Conservation (phyloP, 768 basidiomycete genomes). For the Boletus subcaerulescens region DNA sequence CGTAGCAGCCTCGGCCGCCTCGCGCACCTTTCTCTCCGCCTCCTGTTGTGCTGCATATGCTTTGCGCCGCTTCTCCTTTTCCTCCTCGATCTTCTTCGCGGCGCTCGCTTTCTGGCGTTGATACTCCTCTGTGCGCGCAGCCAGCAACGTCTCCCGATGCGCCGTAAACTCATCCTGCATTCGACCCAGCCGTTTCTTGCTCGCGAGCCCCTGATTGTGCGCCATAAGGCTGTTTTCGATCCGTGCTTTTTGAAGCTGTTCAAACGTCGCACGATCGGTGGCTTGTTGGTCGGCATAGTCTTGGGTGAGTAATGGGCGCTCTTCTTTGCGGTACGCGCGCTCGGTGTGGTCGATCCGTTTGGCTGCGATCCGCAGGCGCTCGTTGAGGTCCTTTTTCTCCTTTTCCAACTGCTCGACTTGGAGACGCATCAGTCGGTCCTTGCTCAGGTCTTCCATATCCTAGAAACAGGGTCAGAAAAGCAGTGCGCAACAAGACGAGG, state of each 20-base stretch:
- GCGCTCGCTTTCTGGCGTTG: slow-evolving; percentile 52
- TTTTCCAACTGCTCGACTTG: slow-evolving; percentile 96
- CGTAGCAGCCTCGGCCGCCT: slow-evolving; percentile 22
- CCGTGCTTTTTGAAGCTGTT: slow-evolving; percentile 54
- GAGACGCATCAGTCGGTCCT: slow-evolving; percentile 80
- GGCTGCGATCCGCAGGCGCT: slow-evolving; percentile 73
- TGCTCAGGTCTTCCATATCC: slow-evolving; percentile 83
- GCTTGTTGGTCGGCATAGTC: slow-evolving; percentile 89
- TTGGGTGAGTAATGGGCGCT: slow-evolving; percentile 76
- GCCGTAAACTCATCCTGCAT: slow-evolving; percentile 69
- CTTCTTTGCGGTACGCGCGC: slow-evolving; percentile 92
- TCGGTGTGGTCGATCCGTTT: slow-evolving; percentile 96
- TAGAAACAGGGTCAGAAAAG: slow-evolving; percentile 24
- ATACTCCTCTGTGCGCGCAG: slow-evolving; percentile 64
- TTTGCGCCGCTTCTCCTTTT: slow-evolving; percentile 71
- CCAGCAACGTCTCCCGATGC: slow-evolving; percentile 51
- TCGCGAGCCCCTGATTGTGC: slow-evolving; percentile 65
- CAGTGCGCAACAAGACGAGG: not conserved
- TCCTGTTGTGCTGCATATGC: slow-evolving; percentile 59
- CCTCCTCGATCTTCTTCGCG: slow-evolving; percentile 70
- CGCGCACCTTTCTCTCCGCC: slow-evolving; percentile 35
- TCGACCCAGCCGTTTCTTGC: slow-evolving; percentile 70
- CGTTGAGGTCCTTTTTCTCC: slow-evolving; percentile 85
- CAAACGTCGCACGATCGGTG: slow-evolving; percentile 68
- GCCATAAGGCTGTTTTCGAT: slow-evolving; percentile 51